Percentiles rank a stretch among this genome's conserved stretches.
phyloP scores from a whole-genome alignment of 257 asterid genomes.

The Ophiorrhiza pumila region DNA sequence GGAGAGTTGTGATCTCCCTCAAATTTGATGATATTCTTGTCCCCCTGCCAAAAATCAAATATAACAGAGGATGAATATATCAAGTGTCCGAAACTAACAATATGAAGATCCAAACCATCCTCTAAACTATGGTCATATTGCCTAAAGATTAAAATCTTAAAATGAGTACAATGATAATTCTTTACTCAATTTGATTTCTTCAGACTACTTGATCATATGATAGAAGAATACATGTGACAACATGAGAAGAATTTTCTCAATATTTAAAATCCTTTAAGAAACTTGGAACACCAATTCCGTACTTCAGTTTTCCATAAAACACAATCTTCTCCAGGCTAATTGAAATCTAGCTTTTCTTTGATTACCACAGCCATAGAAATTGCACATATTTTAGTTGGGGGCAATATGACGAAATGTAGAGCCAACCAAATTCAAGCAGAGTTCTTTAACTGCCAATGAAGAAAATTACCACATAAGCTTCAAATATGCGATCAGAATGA shows the following conservation, averaged over 20 bases:
- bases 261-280: background rate
- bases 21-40: slow-evolving; percentile 86
- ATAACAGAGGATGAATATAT: background rate
- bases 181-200: background rate
- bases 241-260: background rate
- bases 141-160: background rate
- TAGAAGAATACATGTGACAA: background rate
- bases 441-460: background rate
- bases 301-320: background rate
- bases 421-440: background rate
- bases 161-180: background rate
- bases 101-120: background rate
- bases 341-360: background rate
- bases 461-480: slow-evolving; percentile 68
- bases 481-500: slow-evolving; percentile 81
- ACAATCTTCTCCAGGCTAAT: background rate
- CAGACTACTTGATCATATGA: too few relatives aligned
- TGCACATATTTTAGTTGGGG: background rate
- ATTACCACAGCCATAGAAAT: background rate
- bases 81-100: background rate
- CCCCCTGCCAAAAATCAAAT: slow-evolving; percentile 57
- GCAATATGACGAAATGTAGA: too few relatives aligned
- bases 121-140: background rate
- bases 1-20: slow-evolving; percentile 98
- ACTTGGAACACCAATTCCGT: background rate